A percentile compares a stretch with the other conserved stretches of the same genome.
Conservation (phyloP, 2,329 filamentous ascomycete species). For the Xylaria sp. region DNA sequence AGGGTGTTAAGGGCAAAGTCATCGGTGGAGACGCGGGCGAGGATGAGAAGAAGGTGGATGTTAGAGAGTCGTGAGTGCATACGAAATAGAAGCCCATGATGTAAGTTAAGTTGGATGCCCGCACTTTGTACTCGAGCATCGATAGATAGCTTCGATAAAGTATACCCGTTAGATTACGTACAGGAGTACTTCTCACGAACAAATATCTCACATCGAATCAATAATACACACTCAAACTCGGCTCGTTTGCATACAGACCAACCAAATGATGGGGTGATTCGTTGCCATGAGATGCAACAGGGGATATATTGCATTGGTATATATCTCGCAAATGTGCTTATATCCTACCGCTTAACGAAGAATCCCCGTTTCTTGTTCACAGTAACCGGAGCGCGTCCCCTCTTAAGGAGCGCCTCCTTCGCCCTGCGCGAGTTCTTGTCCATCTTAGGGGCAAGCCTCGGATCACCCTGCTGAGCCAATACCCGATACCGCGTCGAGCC, state of each 20-base stretch:
- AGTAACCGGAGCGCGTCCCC: slow-evolving; percentile 54
- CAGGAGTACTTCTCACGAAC: background rate
- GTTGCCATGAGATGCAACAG: background rate
- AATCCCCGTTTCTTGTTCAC: slow-evolving; percentile 57
- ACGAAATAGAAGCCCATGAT: background rate
- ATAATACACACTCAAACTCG: background rate
- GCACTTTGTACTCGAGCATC: slow-evolving; percentile 1
- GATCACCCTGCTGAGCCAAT: slow-evolving; percentile 57
- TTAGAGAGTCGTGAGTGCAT: background rate
- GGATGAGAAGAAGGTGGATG: slow-evolving; percentile 3
- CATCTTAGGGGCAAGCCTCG: slow-evolving; percentile 60
- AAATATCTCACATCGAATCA: background rate
- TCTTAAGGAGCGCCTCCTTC: slow-evolving; percentile 59
- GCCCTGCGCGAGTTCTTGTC: slow-evolving; percentile 56
- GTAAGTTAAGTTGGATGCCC: background rate
- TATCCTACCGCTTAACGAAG: slow-evolving; percentile 53
- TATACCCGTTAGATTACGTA: background rate
- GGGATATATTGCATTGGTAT: slow-evolving; percentile 14
- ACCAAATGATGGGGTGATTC: background rate
- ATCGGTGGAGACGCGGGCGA: slow-evolving; percentile 23
- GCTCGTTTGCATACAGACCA: background rate
- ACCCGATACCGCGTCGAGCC: slow-evolving; percentile 66
- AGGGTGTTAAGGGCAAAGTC: slow-evolving; percentile 68
- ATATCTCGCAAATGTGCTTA: slow-evolving; percentile 11
- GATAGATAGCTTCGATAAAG: background rate